These are phyloP conservation scores for Termitomyces sp. DNA, from an alignment of 768 basidiomycete genomes.

Conservation along the genomic window DNA sequence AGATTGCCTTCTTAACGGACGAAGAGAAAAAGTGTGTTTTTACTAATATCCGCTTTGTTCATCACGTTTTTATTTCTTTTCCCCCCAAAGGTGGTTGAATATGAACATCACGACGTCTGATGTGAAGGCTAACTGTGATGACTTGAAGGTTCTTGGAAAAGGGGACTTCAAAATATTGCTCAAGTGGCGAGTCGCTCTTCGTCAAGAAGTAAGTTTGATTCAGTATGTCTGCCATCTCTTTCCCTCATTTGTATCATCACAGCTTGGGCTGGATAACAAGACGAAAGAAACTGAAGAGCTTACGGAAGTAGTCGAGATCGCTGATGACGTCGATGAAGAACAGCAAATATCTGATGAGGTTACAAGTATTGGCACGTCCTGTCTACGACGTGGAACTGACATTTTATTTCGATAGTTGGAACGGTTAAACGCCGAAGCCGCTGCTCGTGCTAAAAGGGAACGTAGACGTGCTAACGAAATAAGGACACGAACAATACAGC, in stretches of 20 bases:
- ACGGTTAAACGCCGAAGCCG: conserved; percentile 72
- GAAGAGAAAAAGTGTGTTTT: conserved; percentile 74
- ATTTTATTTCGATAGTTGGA: conserved; percentile 53
- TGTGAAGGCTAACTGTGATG: conserved; percentile 76
- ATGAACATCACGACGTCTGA: conserved; percentile 73
- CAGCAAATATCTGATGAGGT: conserved; percentile 89
- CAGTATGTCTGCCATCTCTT: neutral
- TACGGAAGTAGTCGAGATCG: conserved; percentile 65
- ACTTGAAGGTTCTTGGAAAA: conserved; percentile 96
- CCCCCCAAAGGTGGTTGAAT: conserved; percentile 58
- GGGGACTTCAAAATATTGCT: conserved; percentile 92
- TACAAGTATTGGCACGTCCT: neutral
- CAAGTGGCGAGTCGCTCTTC: conserved; percentile 84
- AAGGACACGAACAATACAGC: conserved; percentile 81
- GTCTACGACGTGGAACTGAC: conserved; percentile 1
- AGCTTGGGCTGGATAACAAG: conserved; percentile 86
- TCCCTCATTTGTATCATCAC: neutral
- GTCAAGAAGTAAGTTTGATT: conserved; percentile 69
- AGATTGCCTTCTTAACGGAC: conserved; percentile 70
- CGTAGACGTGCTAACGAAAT: conserved; percentile 85
- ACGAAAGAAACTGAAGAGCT: conserved; percentile 67
- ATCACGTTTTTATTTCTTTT: conserved; percentile 3
- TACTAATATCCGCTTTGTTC: neutral
- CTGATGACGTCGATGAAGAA: conserved; percentile 78
- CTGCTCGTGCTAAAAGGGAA: conserved; percentile 71